Conservation (phyloP, 176 grass and related monocot genomes). For the Rhipidocladum racemiflorum region DNA sequence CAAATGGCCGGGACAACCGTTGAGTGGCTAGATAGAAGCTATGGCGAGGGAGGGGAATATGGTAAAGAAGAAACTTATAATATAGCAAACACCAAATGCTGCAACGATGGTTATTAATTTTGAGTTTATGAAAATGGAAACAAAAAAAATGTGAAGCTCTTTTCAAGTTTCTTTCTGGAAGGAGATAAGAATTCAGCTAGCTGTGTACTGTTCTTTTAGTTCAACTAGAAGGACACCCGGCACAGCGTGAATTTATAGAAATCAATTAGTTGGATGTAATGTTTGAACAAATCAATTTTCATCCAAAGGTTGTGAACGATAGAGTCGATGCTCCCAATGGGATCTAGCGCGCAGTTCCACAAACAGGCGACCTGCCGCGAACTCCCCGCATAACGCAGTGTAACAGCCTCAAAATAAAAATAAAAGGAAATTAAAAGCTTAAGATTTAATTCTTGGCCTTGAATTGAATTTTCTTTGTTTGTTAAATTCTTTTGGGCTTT, state of each 20-base stretch:
- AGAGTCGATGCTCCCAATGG: neutral
- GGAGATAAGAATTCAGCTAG: neutral
- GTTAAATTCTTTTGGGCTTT: too few relatives aligned
- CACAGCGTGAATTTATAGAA: too few relatives aligned
- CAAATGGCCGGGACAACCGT: neutral
- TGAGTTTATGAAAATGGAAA: neutral
- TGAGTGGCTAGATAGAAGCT: neutral
- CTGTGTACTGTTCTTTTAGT: neutral
- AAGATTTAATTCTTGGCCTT: too few relatives aligned
- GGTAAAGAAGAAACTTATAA: neutral
- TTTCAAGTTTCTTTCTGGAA: neutral
- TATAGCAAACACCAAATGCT: neutral
- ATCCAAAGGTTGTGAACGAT: too few relatives aligned
- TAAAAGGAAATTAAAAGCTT: too few relatives aligned
- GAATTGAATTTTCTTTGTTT: too few relatives aligned
- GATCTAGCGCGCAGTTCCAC: constrained; percentile 37
- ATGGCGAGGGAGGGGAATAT: neutral
- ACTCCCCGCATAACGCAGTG: constrained; percentile 31
- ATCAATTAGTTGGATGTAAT: too few relatives aligned
- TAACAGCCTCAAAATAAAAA: too few relatives aligned
- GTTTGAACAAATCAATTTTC: too few relatives aligned
- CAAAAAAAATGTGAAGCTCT: neutral
- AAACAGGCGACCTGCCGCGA: constrained; percentile 40
- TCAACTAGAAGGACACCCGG: neutral
- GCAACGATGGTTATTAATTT: neutral